Conservation (phyloP, 2,329 filamentous ascomycete species). For the Aspergillus pseudoglaucus region DNA sequence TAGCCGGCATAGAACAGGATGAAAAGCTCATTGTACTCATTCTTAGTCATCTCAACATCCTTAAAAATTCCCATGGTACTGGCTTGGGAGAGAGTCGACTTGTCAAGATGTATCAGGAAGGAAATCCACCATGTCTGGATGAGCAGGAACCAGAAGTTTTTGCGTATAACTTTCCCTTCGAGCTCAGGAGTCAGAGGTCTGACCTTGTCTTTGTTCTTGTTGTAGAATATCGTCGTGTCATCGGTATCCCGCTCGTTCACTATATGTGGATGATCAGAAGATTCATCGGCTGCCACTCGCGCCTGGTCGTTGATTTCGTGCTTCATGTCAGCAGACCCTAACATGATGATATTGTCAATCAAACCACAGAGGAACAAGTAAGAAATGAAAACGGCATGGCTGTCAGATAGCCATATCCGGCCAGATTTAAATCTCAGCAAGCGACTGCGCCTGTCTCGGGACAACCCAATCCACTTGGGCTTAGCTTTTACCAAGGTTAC, state of each 20-base stretch:
- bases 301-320: too few relatives aligned
- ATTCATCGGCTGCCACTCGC: too few relatives aligned
- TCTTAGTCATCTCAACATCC: constrained; percentile 5
- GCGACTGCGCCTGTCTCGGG: too few relatives aligned
- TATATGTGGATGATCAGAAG: too few relatives aligned
- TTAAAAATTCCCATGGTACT: constrained; percentile 7
- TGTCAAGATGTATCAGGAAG: constrained; percentile 6
- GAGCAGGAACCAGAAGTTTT: constrained; percentile 5
- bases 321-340: too few relatives aligned
- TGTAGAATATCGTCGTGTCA: constrained; percentile 5
- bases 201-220: constrained; percentile 2
- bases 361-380: too few relatives aligned
- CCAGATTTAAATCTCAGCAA: too few relatives aligned
- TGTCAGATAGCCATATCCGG: too few relatives aligned
- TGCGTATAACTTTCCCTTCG: constrained; percentile 4
- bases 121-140: constrained; percentile 7
- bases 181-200: constrained; percentile 3
- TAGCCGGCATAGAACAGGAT: constrained; percentile 9
- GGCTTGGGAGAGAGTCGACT: constrained; percentile 5
- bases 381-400: too few relatives aligned
- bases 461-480: too few relatives aligned
- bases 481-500: too few relatives aligned
- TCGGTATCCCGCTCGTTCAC: constrained; percentile 2
- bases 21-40: constrained; percentile 7
- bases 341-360: too few relatives aligned